phyloP scores from a whole-genome alignment of 2,329 filamentous ascomycete species.

The Aspergillus fischeri region DNA sequence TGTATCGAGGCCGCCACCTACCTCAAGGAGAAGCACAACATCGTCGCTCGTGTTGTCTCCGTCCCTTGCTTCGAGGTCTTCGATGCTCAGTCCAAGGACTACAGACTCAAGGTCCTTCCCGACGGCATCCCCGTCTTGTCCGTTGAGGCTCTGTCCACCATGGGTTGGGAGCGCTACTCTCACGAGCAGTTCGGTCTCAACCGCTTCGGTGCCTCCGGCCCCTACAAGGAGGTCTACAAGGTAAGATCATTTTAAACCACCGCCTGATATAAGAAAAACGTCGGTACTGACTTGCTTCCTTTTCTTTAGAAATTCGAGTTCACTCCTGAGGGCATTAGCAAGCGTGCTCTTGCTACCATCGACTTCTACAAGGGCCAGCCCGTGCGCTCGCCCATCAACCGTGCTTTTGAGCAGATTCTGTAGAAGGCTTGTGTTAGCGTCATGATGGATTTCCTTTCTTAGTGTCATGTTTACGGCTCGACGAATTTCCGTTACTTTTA shows the following conservation, averaged over 20 bases:
- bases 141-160: conserved; percentile 93
- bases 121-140: conserved; percentile 90
- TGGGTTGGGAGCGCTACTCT: conserved; percentile 98
- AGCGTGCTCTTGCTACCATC: conserved; percentile 86
- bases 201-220: conserved; percentile 94
- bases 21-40: conserved; percentile 79
- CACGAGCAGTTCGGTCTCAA: conserved; percentile 99
- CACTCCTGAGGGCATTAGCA: conserved; percentile 92
- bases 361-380: conserved; percentile 98
- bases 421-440: conserved; percentile 48
- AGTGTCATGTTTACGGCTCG: conserved; percentile 18
- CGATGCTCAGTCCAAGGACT: conserved; percentile 88
- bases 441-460: conserved; percentile 11
- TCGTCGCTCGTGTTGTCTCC: conserved; percentile 89
- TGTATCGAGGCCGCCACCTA: conserved; percentile 89
- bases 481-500: conserved; percentile 18
- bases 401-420: conserved; percentile 95
- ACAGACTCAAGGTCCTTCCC: conserved; percentile 86
- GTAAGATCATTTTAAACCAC: conserved; percentile 44
- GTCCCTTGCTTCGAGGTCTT: conserved; percentile 98
- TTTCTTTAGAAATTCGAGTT: conserved; percentile 87
- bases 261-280: neutral
- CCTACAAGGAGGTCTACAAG: conserved; percentile 97
- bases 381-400: conserved; percentile 91
- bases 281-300: conserved; percentile 8